A percentile compares a stretch with the other conserved stretches of the same genome.
Conservation (phyloP, 768 basidiomycete genomes). For the Harrya chromipes region DNA sequence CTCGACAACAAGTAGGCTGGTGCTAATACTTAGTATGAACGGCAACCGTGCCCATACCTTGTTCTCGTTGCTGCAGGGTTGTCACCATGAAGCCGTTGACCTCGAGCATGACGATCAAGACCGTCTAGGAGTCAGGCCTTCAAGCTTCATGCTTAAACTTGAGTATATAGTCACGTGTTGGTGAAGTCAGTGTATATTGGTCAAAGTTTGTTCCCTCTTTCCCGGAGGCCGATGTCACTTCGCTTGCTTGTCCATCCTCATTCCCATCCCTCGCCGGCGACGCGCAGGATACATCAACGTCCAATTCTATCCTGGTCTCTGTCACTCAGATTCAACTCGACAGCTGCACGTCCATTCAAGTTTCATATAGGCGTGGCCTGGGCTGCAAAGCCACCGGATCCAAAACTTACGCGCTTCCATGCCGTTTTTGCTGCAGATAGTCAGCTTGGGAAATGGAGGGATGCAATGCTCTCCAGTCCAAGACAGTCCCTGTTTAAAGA, state of each 20-base stretch:
- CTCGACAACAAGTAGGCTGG: no score
- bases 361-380: slow-evolving; percentile 80
- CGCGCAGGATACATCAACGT: neutral
- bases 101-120: no score
- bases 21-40: no score
- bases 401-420: slow-evolving; percentile 32
- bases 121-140: no score
- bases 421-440: slow-evolving; percentile 57
- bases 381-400: slow-evolving; percentile 64
- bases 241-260: slow-evolving; percentile 5
- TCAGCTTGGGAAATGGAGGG: slow-evolving; percentile 66
- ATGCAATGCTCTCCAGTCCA: slow-evolving; percentile 51
- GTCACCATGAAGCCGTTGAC: no score
- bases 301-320: neutral
- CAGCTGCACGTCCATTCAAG: slow-evolving; percentile 49
- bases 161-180: slow-evolving; percentile 23
- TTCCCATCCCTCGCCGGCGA: neutral
- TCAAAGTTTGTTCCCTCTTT: neutral
- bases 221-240: slow-evolving; percentile 6
- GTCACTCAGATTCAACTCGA: slow-evolving; percentile 19
- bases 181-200: neutral
- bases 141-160: no score
- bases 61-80: no score
- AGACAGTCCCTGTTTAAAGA: slow-evolving; percentile 38
- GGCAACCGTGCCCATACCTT: no score